Evolutionary conservation across 2,329 filamentous ascomycete genomes (phyloP), one percentile per base, ranked within the genome.

Genomic region (Trichoderma sp.): DNA sequence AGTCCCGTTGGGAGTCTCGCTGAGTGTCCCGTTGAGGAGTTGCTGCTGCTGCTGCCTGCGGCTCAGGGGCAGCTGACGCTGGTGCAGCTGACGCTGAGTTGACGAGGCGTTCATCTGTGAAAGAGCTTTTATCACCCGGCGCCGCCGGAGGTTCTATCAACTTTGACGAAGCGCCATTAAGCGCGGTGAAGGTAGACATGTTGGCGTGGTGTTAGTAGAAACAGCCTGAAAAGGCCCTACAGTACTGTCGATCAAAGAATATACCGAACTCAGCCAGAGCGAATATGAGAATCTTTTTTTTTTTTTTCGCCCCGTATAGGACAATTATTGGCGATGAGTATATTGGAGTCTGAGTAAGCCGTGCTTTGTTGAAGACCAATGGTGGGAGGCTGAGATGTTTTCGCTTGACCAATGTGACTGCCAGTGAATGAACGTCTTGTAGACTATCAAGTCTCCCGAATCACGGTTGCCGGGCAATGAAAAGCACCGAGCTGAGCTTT

Each of bases 181-280:
- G 81, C 72, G 83, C 82, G 34, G 80, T 84, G 70, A 85, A 86
- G n/a, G 81, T 77, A 49, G 84, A 81, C 85, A 86, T 86, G 73
- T 73, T 72, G 63, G 26, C 60, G 37, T 49, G 56, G 60, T 46
- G 46, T 37, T 21, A 21, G 10, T 56, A 21, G 18, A 49, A 59
- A 54, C 59, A 58, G 65, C 64, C 39, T 28, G 34, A 32, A 34
- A 68, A 24, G 58, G 30, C 68, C 46, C 32, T 51, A 69, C 30
- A 59, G 24, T 43, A 60, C 37, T 58, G 30, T 63, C 18, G 39
- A 51, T 59, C 43, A 39, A 58, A 37, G 14, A 55, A 3, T 32
- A 21, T 28, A 16, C 1, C 14, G 18, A 64, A 14, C 39, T 16
- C 34, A 21, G 37, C 34, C 34, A n/a, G 34, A 14, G 13, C 24